Conservation (phyloP, 371 early-diverging fungal species). For the Circinella minor region DNA sequence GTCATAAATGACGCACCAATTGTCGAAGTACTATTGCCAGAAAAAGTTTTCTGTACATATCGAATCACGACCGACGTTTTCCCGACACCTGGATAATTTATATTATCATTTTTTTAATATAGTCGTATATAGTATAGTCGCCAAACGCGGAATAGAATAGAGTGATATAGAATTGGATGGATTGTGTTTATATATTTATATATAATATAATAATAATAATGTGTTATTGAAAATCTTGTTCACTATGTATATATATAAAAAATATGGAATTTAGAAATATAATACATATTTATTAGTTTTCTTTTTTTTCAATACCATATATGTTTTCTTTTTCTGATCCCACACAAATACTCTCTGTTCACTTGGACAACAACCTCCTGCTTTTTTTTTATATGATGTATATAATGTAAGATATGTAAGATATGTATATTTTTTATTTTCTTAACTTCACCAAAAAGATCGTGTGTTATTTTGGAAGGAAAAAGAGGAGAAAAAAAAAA, state of each 20-base stretch:
- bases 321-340: neutral
- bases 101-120: constrained; percentile 19
- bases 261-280: too few relatives aligned
- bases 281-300: neutral
- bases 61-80: constrained; percentile 76
- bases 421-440: too few relatives aligned
- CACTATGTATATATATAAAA: too few relatives aligned
- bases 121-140: neutral
- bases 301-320: neutral
- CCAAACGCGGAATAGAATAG: too few relatives aligned
- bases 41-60: constrained; percentile 73
- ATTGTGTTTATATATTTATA: too few relatives aligned
- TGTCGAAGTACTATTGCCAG: constrained; percentile 70
- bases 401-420: too few relatives aligned
- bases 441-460: neutral
- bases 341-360: neutral
- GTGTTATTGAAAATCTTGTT: too few relatives aligned
- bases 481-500: neutral
- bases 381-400: neutral
- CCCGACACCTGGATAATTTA: constrained; percentile 57
- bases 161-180: too few relatives aligned
- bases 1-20: constrained; percentile 78
- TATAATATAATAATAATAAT: too few relatives aligned
- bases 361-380: constrained; percentile 1
- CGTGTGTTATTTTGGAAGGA: too few relatives aligned